Evolutionary conservation across 495 filamentous ascomycete species (phyloP).

Genomic region (Wilcoxina mikolae): DNA sequence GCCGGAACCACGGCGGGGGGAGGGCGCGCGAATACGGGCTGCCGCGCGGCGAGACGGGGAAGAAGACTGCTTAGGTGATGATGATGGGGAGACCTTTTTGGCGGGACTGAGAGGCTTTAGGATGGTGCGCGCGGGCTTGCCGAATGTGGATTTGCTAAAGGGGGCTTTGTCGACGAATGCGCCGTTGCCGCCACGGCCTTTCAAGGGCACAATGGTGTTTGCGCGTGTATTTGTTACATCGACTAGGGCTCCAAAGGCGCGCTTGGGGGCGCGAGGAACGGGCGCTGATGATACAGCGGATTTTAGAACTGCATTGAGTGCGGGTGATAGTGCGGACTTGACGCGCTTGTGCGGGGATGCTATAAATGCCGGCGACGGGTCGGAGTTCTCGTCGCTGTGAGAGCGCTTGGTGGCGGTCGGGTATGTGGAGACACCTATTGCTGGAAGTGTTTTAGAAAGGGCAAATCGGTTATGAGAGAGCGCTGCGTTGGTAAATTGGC

Average conservation of each 20-base stretch:
- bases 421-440: too few species aligned
- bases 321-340: constrained; percentile 9
- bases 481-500: neutral
- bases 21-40: constrained; percentile 10
- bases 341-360: constrained; percentile 16
- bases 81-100: neutral
- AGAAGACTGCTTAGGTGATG: neutral
- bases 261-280: neutral
- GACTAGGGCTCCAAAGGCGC: neutral
- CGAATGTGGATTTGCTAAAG: neutral
- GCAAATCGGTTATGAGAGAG: neutral
- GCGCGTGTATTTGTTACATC: constrained; percentile 1
- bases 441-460: constrained; percentile 1
- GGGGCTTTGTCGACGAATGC: neutral
- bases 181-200: neutral
- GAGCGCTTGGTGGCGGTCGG: constrained; percentile 22
- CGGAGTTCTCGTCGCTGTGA: constrained; percentile 20
- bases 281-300: neutral
- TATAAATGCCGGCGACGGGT: constrained; percentile 4
- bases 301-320: neutral
- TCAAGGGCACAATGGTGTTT: too few species aligned
- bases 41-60: neutral
- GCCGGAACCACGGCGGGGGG: constrained; percentile 14
- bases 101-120: neutral
- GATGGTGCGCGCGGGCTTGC: neutral